Conservation (phyloP, 2,329 filamentous ascomycete species). For the Exophiala sideris region DNA sequence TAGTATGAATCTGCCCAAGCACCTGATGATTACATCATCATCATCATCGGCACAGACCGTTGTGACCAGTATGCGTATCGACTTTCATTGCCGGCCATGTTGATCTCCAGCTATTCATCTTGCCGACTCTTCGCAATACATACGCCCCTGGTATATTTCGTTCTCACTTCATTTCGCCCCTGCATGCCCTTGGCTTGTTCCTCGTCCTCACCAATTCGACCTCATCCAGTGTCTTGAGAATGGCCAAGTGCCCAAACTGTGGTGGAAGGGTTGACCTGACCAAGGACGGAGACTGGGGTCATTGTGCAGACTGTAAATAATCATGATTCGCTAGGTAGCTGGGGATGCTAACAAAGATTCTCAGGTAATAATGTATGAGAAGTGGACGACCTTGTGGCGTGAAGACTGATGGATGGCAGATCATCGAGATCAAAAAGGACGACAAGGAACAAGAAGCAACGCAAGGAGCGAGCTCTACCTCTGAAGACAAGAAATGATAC, state of each 20-base stretch:
- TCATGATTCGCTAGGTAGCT: not conserved
- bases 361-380: constrained; percentile 18
- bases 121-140: no score
- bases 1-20: not conserved
- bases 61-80: no score
- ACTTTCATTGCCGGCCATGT: no score
- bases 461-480: constrained; percentile 1
- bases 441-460: constrained; percentile 2
- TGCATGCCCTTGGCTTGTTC: no score
- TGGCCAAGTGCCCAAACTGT: constrained; percentile 24
- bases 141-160: not conserved
- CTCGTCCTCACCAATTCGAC: not conserved
- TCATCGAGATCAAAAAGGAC: constrained; percentile 20
- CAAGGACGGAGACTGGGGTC: constrained; percentile 25
- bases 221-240: not conserved
- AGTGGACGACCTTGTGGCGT: not conserved
- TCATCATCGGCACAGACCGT: not conserved
- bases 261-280: constrained; percentile 25
- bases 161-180: not conserved
- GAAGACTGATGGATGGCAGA: not conserved
- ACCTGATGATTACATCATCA: not conserved
- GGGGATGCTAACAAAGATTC: not conserved
- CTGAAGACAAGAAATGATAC: constrained; percentile 11
- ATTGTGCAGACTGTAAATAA: constrained; percentile 25
- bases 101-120: no score